A percentile compares a stretch with the other conserved stretches of the same genome.
Evolutionary conservation across 2,329 filamentous ascomycete species (phyloP).

Genomic region (Microdochium paspali): DNA sequence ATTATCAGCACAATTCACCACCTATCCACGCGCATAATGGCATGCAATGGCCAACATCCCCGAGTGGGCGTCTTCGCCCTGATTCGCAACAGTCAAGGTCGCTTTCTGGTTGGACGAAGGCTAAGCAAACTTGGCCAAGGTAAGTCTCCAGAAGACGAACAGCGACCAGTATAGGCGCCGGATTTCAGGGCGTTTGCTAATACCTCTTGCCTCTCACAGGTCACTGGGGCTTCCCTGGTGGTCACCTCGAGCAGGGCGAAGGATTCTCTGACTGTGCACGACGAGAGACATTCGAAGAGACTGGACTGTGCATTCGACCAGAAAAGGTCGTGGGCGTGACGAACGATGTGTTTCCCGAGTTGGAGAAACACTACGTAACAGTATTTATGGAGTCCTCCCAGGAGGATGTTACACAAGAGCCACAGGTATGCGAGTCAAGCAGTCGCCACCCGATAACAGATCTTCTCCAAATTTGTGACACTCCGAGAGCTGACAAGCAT

Average conservation of each 20-base stretch:
- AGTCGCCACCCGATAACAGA: too few relatives aligned
- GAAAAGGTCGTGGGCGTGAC: constrained; percentile 3
- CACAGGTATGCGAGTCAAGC: too few relatives aligned
- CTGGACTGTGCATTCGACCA: constrained; percentile 4
- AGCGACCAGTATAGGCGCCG: too few relatives aligned
- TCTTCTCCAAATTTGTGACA: too few relatives aligned
- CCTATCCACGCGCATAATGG: not conserved
- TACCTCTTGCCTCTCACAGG: not conserved
- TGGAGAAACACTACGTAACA: constrained; percentile 8
- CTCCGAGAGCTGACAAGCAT: too few relatives aligned
- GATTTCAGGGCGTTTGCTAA: not conserved
- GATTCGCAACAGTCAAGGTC: not conserved
- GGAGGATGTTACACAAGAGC: not conserved
- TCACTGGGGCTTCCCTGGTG: constrained; percentile 6
- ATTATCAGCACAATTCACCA: not conserved
- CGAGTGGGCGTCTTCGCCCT: constrained; percentile 2
- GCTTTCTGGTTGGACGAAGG: not conserved
- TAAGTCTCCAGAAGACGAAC: not conserved
- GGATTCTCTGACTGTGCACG: constrained; percentile 5
- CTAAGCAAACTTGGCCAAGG: constrained; percentile 1
- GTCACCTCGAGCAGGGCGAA: constrained; percentile 8
- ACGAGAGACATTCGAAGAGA: constrained; percentile 9
- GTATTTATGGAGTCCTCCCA: constrained; percentile 2
- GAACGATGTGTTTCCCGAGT: constrained; percentile 3
- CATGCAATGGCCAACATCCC: not conserved